Evolutionary conservation across 2,329 filamentous ascomycete genomes (phyloP).

Genomic region (Chrysosporium queenslandicum): DNA sequence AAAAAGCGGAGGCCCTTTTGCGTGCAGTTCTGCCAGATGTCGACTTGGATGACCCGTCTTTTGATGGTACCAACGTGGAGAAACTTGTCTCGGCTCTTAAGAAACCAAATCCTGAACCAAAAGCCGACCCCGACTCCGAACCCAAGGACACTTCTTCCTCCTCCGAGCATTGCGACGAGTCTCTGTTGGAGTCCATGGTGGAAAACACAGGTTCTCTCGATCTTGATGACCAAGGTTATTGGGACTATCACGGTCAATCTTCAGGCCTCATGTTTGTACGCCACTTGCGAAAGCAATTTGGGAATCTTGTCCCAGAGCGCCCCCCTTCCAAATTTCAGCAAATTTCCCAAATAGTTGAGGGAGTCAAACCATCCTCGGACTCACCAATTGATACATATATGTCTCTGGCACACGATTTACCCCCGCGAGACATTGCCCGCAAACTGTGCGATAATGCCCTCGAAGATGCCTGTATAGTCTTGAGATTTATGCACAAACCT

Average conservation of each 20-base stretch:
- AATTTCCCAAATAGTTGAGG: slow-evolving; percentile 55
- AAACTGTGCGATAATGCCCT: slow-evolving; percentile 51
- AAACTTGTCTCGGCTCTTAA: slow-evolving; percentile 38
- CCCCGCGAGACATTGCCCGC: slow-evolving; percentile 49
- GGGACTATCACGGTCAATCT: slow-evolving; percentile 91
- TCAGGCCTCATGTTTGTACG: slow-evolving; percentile 83
- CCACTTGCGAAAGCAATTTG: slow-evolving; percentile 79
- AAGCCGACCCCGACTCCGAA: slow-evolving; percentile 19
- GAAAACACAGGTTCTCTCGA: slow-evolving; percentile 84
- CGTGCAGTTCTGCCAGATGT: slow-evolving; percentile 72
- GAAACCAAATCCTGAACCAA: slow-evolving; percentile 20
- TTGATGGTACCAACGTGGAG: slow-evolving; percentile 67
- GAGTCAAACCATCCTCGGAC: slow-evolving; percentile 53
- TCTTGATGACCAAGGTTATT: slow-evolving; percentile 79
- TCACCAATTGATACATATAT: slow-evolving; percentile 52
- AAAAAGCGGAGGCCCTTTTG: slow-evolving; percentile 71
- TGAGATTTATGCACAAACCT: slow-evolving; percentile 70
- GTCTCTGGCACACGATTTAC: slow-evolving; percentile 56
- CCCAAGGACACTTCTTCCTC: slow-evolving; percentile 21
- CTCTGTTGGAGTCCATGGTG: slow-evolving; percentile 85
- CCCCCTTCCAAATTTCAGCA: slow-evolving; percentile 42
- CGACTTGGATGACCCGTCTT: slow-evolving; percentile 71
- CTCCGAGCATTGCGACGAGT: slow-evolving; percentile 49
- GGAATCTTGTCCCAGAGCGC: slow-evolving; percentile 54
- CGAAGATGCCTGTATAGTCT: slow-evolving; percentile 52